phyloP scores from a whole-genome alignment of 2,329 filamentous ascomycete genomes.

The Colletotrichum sp. region DNA sequence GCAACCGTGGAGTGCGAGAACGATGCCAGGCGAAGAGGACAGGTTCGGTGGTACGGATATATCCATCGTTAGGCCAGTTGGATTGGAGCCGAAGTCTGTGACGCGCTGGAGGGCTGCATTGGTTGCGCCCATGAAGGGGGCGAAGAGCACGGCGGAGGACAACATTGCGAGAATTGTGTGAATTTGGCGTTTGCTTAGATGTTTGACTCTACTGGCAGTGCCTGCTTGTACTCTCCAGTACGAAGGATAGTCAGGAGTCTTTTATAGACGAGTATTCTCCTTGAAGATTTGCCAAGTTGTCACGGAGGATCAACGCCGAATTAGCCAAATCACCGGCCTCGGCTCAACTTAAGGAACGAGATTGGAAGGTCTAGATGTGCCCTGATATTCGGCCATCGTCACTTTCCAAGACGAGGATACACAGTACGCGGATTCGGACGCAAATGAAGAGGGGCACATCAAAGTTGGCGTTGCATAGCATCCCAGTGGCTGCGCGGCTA shows the following conservation, averaged over 20 bases:
- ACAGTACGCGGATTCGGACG: neutral
- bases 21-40: constrained; percentile 1
- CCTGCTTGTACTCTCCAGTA: neutral
- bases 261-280: neutral
- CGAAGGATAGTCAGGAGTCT: neutral
- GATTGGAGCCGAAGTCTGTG: constrained; percentile 16
- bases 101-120: constrained; percentile 7
- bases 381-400: neutral
- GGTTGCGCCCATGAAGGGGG: neutral
- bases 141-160: neutral
- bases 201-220: neutral
- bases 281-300: neutral
- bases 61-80: constrained; percentile 20
- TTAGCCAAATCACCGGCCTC: neutral
- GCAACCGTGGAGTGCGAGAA: constrained; percentile 21
- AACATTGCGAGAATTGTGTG: neutral
- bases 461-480: neutral
- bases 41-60: constrained; percentile 13
- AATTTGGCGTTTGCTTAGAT: neutral
- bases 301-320: neutral
- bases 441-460: neutral
- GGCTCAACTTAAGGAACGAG: neutral
- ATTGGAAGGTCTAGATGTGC: neutral
- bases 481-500: neutral
- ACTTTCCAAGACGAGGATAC: neutral